These are phyloP conservation scores for Chionographis japonica DNA, from an alignment of 106 monocot species.

Conservation along the genomic window DNA sequence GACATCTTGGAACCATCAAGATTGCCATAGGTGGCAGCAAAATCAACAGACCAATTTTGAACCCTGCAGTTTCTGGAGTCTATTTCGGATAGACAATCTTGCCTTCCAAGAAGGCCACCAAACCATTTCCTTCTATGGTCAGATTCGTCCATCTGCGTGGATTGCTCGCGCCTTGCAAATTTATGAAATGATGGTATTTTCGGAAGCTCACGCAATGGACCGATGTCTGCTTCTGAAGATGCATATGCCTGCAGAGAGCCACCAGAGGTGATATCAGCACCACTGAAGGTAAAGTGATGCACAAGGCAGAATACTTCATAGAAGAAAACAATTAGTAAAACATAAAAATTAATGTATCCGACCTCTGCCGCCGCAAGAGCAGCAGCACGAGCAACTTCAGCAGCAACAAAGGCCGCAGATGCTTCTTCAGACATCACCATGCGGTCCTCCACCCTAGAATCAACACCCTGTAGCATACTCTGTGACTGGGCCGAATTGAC, in stretches of 20 bases:
- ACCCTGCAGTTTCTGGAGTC: slow-evolving; percentile 84
- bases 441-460: slow-evolving; percentile 22
- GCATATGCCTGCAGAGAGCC: slow-evolving; percentile 73
- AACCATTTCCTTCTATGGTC: slow-evolving; percentile 50
- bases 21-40: slow-evolving; percentile 44
- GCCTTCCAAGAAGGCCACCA: slow-evolving; percentile 41
- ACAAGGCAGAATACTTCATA: neutral
- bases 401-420: slow-evolving; percentile 80
- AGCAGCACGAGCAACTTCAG: slow-evolving; percentile 80
- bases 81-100: slow-evolving; percentile 86
- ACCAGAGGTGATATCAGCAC: neutral
- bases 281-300: neutral
- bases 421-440: slow-evolving; percentile 58
- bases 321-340: neutral
- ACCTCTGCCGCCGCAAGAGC: slow-evolving; percentile 90
- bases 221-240: slow-evolving; percentile 68
- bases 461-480: slow-evolving; percentile 17
- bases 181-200: slow-evolving; percentile 98
- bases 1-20: slow-evolving; percentile 46
- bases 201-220: slow-evolving; percentile 59
- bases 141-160: slow-evolving; percentile 55
- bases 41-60: slow-evolving; percentile 74
- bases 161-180: slow-evolving; percentile 82
- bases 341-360: neutral
- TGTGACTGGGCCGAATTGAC: slow-evolving; percentile 19